These are phyloP conservation scores for Thalassiosira allenii DNA, from an alignment of 352 stramenopile genomes.

Conservation along the genomic window DNA sequence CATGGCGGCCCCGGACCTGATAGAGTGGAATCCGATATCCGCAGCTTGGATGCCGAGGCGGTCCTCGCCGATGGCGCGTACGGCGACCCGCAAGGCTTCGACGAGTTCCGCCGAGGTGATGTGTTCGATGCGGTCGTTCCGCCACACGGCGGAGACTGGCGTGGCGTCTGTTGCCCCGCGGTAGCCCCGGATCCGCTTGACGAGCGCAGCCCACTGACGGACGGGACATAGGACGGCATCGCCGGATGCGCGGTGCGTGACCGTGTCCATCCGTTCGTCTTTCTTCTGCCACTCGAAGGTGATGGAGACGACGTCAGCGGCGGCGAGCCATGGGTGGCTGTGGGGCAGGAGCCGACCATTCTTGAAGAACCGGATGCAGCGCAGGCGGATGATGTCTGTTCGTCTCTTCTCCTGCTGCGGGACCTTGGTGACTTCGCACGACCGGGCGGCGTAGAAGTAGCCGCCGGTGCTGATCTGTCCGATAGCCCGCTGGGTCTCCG, in stretches of 20 bases:
- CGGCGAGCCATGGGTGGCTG: neutral
- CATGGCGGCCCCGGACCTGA: constrained; percentile 21
- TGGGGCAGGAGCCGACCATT: neutral
- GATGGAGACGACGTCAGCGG: neutral
- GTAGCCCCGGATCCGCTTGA: neutral
- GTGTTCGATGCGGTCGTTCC: neutral
- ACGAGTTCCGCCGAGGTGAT: neutral
- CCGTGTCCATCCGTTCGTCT: neutral
- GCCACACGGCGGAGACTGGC: neutral
- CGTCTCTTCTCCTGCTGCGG: neutral
- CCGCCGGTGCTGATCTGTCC: neutral
- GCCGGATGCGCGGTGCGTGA: neutral
- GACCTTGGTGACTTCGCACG: neutral
- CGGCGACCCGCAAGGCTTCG: neutral
- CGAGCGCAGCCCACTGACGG: neutral
- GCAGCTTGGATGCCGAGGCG: neutral
- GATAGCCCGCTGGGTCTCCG: neutral
- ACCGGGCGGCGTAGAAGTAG: neutral
- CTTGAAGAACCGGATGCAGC: neutral
- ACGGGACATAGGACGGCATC: neutral
- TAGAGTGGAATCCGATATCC: constrained; percentile 10
- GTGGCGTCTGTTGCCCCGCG: neutral
- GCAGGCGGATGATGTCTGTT: neutral
- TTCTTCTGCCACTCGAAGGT: constrained; percentile 7
- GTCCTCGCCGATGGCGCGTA: constrained; percentile 5